Conservation (phyloP, 768 basidiomycete species). For the Trametes elegans region DNA sequence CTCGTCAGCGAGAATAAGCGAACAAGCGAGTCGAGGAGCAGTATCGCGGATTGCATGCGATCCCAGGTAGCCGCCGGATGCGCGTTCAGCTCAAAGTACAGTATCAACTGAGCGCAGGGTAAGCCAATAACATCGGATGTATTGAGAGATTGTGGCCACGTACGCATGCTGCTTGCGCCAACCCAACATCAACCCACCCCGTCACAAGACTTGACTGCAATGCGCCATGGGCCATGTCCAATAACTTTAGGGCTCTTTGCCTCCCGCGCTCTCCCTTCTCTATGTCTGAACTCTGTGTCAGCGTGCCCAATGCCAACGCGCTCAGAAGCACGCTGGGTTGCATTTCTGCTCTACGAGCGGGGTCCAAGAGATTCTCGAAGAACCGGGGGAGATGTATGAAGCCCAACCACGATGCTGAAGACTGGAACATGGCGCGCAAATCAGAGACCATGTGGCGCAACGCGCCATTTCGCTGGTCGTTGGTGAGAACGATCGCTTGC, state of each 20-base stretch:
- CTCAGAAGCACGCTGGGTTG: constrained; percentile 68
- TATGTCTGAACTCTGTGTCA: constrained; percentile 7
- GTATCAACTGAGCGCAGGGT: constrained; percentile 12
- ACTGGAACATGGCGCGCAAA: constrained; percentile 60
- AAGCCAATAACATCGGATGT: too few species aligned
- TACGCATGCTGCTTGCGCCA: constrained; percentile 15
- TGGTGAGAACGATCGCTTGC: constrained; percentile 18
- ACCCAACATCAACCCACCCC: constrained; percentile 40
- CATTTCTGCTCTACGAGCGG: constrained; percentile 47
- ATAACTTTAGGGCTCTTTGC: constrained; percentile 44
- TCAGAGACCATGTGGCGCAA: constrained; percentile 48
- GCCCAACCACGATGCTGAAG: constrained; percentile 68
- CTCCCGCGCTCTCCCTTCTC: constrained; percentile 7
- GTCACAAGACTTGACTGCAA: constrained; percentile 62
- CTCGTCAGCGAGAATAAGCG: constrained; percentile 37
- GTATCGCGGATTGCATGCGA: constrained; percentile 6
- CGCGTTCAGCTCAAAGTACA: constrained; percentile 15
- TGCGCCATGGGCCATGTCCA: constrained; percentile 44
- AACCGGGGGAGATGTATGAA: constrained; percentile 73
- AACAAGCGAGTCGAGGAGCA: constrained; percentile 15
- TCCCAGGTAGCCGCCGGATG: constrained; percentile 1
- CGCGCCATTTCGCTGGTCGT: constrained; percentile 43
- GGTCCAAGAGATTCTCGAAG: constrained; percentile 55
- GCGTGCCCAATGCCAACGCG: constrained; percentile 35
- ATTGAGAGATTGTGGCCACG: too few species aligned